Percentiles rank a stretch among this genome's conserved stretches.
Evolutionary conservation across 176 grass and related monocot species (phyloP).

Genomic region (Stipa capillata): DNA sequence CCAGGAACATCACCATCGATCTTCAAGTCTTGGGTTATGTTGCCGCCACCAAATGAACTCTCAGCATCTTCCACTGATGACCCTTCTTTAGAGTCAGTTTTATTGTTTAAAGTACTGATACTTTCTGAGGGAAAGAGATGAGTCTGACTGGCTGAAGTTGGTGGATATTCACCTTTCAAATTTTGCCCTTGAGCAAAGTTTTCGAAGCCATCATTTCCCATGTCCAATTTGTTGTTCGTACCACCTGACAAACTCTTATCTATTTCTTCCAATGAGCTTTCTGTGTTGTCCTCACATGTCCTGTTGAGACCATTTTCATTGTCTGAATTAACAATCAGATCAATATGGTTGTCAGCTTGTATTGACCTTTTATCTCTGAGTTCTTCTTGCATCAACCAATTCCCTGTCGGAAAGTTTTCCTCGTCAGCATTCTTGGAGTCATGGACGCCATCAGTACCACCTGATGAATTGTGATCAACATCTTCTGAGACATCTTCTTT

Average conservation of each 20-base stretch:
- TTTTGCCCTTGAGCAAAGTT: slow-evolving; percentile 7
- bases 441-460: slow-evolving; percentile 10
- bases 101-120: slow-evolving; percentile 6
- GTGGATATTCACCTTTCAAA: slow-evolving; percentile 22
- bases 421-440: slow-evolving; percentile 11
- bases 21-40: slow-evolving; percentile 7
- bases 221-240: not conserved
- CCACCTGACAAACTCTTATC: not conserved
- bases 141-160: not conserved
- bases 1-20: slow-evolving; percentile 17
- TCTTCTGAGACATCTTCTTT: not conserved
- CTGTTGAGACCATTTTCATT: not conserved
- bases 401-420: not conserved
- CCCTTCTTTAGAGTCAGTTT: not conserved
- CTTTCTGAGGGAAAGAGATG: not conserved
- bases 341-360: not conserved
- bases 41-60: not conserved
- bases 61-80: not conserved
- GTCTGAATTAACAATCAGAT: not conserved
- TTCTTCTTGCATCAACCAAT: slow-evolving; percentile 4
- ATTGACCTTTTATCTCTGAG: not conserved
- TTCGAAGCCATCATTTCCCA: not conserved
- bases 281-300: not conserved
- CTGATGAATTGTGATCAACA: not conserved
- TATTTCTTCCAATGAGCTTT: slow-evolving; percentile 4